phyloP scores from a whole-genome alignment of 345 rosid species.

The Euclidium syriacum region DNA sequence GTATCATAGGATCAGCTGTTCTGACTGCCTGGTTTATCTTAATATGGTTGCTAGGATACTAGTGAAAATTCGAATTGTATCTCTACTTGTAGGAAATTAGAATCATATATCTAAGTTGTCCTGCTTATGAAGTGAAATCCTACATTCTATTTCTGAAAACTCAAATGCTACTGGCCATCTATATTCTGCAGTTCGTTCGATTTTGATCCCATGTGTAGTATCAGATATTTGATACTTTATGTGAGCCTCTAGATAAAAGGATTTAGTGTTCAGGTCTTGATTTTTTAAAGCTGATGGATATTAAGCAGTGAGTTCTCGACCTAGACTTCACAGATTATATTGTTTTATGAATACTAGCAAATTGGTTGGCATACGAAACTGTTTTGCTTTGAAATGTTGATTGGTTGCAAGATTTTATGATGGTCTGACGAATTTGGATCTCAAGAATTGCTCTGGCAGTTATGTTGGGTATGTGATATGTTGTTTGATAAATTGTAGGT shows the following conservation, averaged over 20 bases:
- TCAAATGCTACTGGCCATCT: not conserved
- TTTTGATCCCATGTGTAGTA: not conserved
- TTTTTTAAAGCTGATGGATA: not conserved
- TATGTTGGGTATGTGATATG: constrained; percentile 11
- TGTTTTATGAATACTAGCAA: not conserved
- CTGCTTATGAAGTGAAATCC: constrained; percentile 3
- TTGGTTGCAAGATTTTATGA: not conserved
- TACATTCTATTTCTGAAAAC: not conserved
- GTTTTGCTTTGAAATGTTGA: not conserved
- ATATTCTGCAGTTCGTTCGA: not conserved
- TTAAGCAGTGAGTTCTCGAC: not conserved
- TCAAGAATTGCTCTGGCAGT: not conserved
- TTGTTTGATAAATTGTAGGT: constrained; percentile 47
- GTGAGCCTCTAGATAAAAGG: not conserved
- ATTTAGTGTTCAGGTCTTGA: constrained; percentile 2
- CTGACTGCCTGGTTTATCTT: not conserved
- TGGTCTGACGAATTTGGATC: not conserved
- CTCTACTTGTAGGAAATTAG: constrained; percentile 1
- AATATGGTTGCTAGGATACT: constrained; percentile 7
- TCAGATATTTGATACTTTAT: constrained; percentile 3
- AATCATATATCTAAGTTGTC: not conserved
- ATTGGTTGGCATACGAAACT: not conserved
- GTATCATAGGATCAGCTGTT: not conserved
- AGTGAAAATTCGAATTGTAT: not conserved
- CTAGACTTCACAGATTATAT: not conserved